Percentiles rank a stretch among this genome's conserved stretches.
Evolutionary conservation across 202 grass and related monocot species (phyloP).

Genomic region (Schoenoplectus triqueter): DNA sequence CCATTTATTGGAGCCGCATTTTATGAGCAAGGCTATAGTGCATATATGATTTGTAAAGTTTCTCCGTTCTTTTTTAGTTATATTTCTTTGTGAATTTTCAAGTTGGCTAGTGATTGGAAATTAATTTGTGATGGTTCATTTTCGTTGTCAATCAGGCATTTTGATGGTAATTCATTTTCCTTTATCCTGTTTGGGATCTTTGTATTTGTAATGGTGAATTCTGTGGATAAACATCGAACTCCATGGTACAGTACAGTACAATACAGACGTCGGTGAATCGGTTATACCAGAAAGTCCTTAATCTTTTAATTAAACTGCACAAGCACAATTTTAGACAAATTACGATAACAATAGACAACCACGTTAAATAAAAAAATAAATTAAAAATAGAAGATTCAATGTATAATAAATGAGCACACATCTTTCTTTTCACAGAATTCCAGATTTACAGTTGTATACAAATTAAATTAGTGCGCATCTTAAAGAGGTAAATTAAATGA

Average conservation of each 20-base stretch:
- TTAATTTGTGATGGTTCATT: constrained; percentile 1
- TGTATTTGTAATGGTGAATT: not conserved
- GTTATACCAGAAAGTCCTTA: too few species aligned
- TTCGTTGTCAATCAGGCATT: constrained; percentile 5
- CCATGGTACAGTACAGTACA: not conserved
- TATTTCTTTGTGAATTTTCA: constrained; percentile 17
- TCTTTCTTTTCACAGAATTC: too few species aligned
- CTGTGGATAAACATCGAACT: not conserved
- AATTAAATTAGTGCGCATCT: too few species aligned
- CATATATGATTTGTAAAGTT: constrained; percentile 31
- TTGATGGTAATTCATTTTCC: not conserved
- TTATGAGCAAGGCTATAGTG: constrained; percentile 25
- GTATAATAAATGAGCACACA: too few species aligned
- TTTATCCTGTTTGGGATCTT: not conserved
- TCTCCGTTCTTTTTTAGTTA: not conserved
- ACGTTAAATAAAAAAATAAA: too few species aligned
- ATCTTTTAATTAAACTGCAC: too few species aligned
- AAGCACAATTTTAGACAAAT: too few species aligned
- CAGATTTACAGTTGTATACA: too few species aligned
- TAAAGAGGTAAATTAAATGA: too few species aligned
- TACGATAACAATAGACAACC: too few species aligned
- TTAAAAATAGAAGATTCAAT: too few species aligned
- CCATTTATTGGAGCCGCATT: constrained; percentile 16
- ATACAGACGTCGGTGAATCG: too few species aligned
- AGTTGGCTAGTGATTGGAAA: not conserved